Evolutionary conservation across 2,329 filamentous ascomycete species (phyloP).

Genomic region (Diaporthe sp.): DNA sequence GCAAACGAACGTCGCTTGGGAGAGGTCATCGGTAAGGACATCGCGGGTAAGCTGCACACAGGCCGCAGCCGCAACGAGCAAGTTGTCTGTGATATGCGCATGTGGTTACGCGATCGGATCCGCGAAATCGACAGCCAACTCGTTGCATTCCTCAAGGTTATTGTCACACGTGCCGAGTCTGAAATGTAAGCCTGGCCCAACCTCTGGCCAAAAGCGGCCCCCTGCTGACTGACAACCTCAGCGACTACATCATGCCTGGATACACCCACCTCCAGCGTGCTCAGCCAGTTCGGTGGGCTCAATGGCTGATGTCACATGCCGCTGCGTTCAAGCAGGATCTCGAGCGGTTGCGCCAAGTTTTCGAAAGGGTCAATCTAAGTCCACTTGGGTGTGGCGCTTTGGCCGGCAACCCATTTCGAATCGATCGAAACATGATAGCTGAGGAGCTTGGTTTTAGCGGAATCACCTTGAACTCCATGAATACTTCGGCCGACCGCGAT

Average conservation of each 20-base stretch:
- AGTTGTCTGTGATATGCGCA: constrained; percentile 88
- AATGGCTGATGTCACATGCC: constrained; percentile 84
- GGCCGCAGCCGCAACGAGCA: constrained; percentile 91
- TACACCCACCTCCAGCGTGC: constrained; percentile 93
- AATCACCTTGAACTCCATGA: constrained; percentile 82
- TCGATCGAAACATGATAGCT: constrained; percentile 83
- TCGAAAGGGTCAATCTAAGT: constrained; percentile 77
- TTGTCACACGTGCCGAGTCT: constrained; percentile 76
- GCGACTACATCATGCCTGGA: constrained; percentile 83
- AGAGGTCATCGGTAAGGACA: constrained; percentile 83
- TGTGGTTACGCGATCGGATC: constrained; percentile 87
- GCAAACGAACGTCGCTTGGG: constrained; percentile 80
- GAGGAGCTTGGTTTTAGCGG: constrained; percentile 85
- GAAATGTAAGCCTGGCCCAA: constrained; percentile 65
- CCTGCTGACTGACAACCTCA: constrained; percentile 11
- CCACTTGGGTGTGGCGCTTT: constrained; percentile 83
- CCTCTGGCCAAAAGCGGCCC: constrained; percentile 25
- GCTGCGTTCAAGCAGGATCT: constrained; percentile 80
- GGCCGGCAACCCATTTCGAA: constrained; percentile 85
- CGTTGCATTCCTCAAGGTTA: constrained; percentile 77
- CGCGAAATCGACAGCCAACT: constrained; percentile 78
- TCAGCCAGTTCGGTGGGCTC: constrained; percentile 82
- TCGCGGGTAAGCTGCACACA: constrained; percentile 74
- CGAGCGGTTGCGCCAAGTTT: constrained; percentile 80
- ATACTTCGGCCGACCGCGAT: constrained; percentile 81